Evolutionary conservation across 2,329 filamentous ascomycete genomes (phyloP).

Genomic region (Diaporthe destruens): DNA sequence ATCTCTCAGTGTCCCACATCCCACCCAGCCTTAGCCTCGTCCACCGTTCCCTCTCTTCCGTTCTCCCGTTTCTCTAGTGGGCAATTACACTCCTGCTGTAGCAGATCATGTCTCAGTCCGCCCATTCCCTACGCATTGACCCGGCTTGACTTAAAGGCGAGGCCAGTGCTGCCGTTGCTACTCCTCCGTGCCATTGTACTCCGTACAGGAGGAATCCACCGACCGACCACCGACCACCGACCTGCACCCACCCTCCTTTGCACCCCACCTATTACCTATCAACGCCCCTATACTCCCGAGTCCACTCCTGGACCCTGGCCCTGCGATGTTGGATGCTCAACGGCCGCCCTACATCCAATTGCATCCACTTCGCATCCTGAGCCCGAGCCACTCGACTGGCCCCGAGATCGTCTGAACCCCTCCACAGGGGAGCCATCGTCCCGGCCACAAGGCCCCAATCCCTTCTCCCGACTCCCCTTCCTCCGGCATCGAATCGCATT

Average conservation of each 20-base stretch:
- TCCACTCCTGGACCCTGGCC: conserved; percentile 11
- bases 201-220: neutral
- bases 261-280: conserved; percentile 4
- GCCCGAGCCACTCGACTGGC: conserved; percentile 1
- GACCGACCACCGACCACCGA: conserved; percentile 12
- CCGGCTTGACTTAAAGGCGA: conserved; percentile 30
- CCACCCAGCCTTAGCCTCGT: neutral
- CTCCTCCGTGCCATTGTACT: conserved; percentile 5
- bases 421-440: conserved; percentile 6
- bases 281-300: neutral
- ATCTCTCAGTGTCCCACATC: conserved; percentile 10
- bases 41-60: conserved; percentile 14
- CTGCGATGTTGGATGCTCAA: conserved; percentile 18
- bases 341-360: conserved; percentile 16
- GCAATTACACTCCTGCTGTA: conserved; percentile 41
- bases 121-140: conserved; percentile 38
- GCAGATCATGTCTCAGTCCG: conserved; percentile 57
- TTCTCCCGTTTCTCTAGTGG: conserved; percentile 26
- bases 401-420: conserved; percentile 21
- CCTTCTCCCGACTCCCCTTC: conserved; percentile 1
- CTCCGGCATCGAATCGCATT: conserved; percentile 28
- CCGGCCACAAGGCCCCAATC: conserved; percentile 1
- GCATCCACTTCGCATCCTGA: conserved; percentile 2
- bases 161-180: conserved; percentile 34
- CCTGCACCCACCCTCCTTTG: conserved; percentile 14